Evolutionary conservation across 352 stramenopile genomes (phyloP), one percentile per base, ranked within the genome.

Genomic region (Peronospora farinosa): DNA sequence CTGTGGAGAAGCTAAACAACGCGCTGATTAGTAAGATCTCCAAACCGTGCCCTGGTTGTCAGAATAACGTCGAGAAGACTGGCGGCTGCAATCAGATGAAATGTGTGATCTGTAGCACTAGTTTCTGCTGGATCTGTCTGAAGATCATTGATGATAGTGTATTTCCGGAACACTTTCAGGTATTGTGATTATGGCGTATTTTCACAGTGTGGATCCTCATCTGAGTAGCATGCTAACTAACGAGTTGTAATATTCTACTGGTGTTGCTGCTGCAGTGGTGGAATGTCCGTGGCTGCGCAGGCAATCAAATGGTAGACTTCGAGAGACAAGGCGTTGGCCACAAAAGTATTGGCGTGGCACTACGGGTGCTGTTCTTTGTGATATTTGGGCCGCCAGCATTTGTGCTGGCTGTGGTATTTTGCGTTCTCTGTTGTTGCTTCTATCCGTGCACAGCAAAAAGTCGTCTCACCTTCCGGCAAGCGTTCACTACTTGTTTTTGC

Each of bases 81-180:
- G 79, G 79, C 59, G 86, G 86, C 0, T 97, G 88, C 57, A 96
- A 96, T 53, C 86, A 96, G 56, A 95, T 96, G 65, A 92, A 87
- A 51, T 95, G 86, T 45, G 66, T 78, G 11, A 76, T 79, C 21
- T 96, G 86, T 59, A 67, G 56, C 15, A 85, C 69, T 23, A 79
- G 80, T 51, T 97, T 96, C 58, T 96, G 88, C 60, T 97, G 86
- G 85, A 78, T 95, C 21, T 97, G 88, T 23, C 63, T 76, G 16
- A 56, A 73, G 47, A 47, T 89, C 28, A 81, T 96, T 32, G 88
- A 96, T 42, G 81, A 85, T 43, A 72, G 70, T 17, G 74, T 88
- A 13, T 95, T 95, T 36, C 86, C 88, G 0, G 68, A 83, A 21
- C 88, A 97, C 52, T 96, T 94, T 52, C 72, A 89, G 61, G 72